Base-by-base conservation (phyloP, 2,329 filamentous ascomycete species). In the Bretziella fagacearum region DNA sequence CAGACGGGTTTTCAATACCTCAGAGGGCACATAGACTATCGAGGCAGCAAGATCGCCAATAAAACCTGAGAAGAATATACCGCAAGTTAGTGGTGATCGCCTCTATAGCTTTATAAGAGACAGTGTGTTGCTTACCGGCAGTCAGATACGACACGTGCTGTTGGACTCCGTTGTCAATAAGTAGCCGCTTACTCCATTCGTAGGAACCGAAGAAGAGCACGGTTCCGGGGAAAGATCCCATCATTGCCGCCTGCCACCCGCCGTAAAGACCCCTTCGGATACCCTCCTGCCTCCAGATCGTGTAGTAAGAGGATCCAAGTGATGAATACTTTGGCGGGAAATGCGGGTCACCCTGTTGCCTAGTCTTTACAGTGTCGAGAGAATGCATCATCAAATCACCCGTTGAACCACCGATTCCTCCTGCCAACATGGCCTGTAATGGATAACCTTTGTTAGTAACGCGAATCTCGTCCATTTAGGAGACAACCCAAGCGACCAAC, bases 361-460 rank as follows among this genome's bases (percentile, higher is more conserved):
- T 77, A 40, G 91, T 98, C 66, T 98, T 98, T 57, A 98, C 91
- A 1, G 91, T 98, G 63, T 98, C 91, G 58, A 98, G 74, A 39
- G 89, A 96, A 66, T 98, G 91, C 91, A 98, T 98, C 54, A 98
- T 69, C 73, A 98, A 82, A 63, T 98, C 91, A 50, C 93, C 91
- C 48, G 82, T 93, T 13, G 84, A 87, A 46, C 91, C 91, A 58
- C 93, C 91, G 46, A 93, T 69, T 51, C 89, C 91, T 58, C 91
- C 91, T 27, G 91, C 91, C 58, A 98, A 71, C 87, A 96, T 98
- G 60, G 83, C 79, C 85, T 94, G 30, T 20, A 8, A 25, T 48
- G 26, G 27, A 17, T n/a, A 5, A 2, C 4, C 27, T 10, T 8
- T 22, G 35, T 39, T 23, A 39, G 35, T 11, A n/a, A 22, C 35